Evolutionary conservation across 2,329 filamentous ascomycete species (phyloP).

Genomic region (Trichoderma breve): DNA sequence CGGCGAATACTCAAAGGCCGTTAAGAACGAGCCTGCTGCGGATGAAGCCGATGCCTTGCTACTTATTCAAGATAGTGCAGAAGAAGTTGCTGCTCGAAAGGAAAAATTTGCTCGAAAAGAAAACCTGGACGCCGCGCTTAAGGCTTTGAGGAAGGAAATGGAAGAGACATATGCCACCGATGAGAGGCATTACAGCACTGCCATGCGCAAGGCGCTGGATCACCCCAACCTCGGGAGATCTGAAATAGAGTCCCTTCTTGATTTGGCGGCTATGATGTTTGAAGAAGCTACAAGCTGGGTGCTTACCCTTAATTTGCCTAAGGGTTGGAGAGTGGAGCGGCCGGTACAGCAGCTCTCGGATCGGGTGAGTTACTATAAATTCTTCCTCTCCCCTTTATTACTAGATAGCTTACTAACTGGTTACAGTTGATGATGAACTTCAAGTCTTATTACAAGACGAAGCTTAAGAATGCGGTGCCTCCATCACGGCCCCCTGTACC

Average conservation of each 20-base stretch:
- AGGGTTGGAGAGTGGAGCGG: slow-evolving; percentile 41
- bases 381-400: neutral
- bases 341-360: slow-evolving; percentile 36
- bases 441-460: slow-evolving; percentile 39
- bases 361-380: slow-evolving; percentile 31
- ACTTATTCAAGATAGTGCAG: slow-evolving; percentile 43
- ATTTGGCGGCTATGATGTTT: slow-evolving; percentile 48
- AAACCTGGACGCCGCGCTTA: slow-evolving; percentile 57
- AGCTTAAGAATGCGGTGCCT: slow-evolving; percentile 32
- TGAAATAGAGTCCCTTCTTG: slow-evolving; percentile 43
- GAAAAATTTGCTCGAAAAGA: slow-evolving; percentile 64
- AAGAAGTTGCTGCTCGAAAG: slow-evolving; percentile 56
- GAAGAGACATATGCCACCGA: slow-evolving; percentile 41
- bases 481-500: slow-evolving; percentile 25
- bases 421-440: slow-evolving; percentile 39
- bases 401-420: slow-evolving; percentile 24
- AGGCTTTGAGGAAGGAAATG: slow-evolving; percentile 44
- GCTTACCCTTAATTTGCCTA: slow-evolving; percentile 41
- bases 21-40: slow-evolving; percentile 38
- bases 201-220: slow-evolving; percentile 45
- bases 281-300: slow-evolving; percentile 44
- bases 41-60: slow-evolving; percentile 40
- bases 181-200: slow-evolving; percentile 40
- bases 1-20: slow-evolving; percentile 54
- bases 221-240: slow-evolving; percentile 39